Conservation (phyloP, 257 asterid genomes). For the Scutellaria barbata region DNA sequence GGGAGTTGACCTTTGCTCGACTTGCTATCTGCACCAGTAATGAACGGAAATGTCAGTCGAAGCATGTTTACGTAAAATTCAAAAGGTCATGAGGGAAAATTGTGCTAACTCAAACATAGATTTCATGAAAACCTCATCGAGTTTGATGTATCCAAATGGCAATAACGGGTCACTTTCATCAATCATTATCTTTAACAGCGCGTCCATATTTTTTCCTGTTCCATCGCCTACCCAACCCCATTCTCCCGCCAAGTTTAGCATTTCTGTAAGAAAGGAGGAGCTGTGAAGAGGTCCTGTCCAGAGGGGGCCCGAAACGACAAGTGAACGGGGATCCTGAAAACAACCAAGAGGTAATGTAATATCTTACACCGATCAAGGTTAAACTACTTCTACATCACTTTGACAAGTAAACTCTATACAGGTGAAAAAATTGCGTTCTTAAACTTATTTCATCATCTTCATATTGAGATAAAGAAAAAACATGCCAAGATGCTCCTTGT, state of each 20-base stretch:
- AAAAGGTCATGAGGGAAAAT: not conserved
- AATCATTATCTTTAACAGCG: conserved; percentile 67
- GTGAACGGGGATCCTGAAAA: conserved; percentile 69
- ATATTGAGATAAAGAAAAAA: not conserved
- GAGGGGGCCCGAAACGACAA: conserved; percentile 87
- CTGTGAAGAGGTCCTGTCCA: conserved; percentile 97
- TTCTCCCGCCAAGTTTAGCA: conserved; percentile 71
- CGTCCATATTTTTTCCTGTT: conserved; percentile 63
- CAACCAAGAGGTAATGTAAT: conserved; percentile 10
- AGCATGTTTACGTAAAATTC: not conserved
- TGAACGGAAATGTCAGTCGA: conserved; percentile 11
- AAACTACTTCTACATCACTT: not conserved
- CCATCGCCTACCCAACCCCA: conserved; percentile 85
- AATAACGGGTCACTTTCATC: conserved; percentile 80
- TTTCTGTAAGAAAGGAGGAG: conserved; percentile 55
- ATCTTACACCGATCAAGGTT: conserved; percentile 13
- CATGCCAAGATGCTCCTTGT: not conserved
- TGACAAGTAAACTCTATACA: too few species aligned
- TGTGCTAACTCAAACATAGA: not conserved
- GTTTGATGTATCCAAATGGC: conserved; percentile 81
- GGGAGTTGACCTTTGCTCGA: conserved; percentile 80
- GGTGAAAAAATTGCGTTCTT: too few species aligned
- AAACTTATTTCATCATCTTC: too few species aligned
- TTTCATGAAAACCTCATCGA: conserved; percentile 69
- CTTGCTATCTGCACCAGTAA: conserved; percentile 66